Conservation (phyloP, 2,329 filamentous ascomycete species). For the Bipolaris zeicola region DNA sequence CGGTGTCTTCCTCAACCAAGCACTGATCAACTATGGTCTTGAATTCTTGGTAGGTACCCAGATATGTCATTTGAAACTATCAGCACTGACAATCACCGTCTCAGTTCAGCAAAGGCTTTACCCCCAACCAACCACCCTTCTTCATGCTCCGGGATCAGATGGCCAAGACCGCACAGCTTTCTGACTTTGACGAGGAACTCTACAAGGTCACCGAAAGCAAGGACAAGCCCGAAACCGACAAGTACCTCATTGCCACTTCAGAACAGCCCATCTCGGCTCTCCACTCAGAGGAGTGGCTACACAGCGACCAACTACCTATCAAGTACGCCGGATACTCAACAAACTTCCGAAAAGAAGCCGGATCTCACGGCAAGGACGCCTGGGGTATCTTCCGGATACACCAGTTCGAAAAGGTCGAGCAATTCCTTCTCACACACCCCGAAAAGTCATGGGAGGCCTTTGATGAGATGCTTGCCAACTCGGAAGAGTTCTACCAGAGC, state of each 20-base stretch:
- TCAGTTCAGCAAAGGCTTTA: slow-evolving; percentile 73
- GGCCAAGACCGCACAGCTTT: slow-evolving; percentile 97
- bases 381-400: slow-evolving; percentile 99
- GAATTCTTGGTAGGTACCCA: slow-evolving; percentile 5
- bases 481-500: slow-evolving; percentile 94
- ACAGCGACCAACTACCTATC: slow-evolving; percentile 79
- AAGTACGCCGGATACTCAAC: slow-evolving; percentile 89
- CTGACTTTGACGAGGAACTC: slow-evolving; percentile 96
- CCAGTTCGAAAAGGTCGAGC: slow-evolving; percentile 78
- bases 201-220: slow-evolving; percentile 92
- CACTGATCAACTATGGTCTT: slow-evolving; percentile 86
- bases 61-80: not conserved
- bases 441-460: slow-evolving; percentile 88
- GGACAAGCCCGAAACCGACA: slow-evolving; percentile 80
- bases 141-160: slow-evolving; percentile 94
- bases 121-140: slow-evolving; percentile 64
- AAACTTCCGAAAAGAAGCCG: slow-evolving; percentile 95
- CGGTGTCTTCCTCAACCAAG: slow-evolving; percentile 90
- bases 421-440: slow-evolving; percentile 67
- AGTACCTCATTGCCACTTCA: slow-evolving; percentile 75
- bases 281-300: slow-evolving; percentile 91
- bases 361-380: slow-evolving; percentile 87
- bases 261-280: slow-evolving; percentile 94
- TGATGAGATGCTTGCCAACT: slow-evolving; percentile 87
- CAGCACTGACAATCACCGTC: not conserved